phyloP scores from a whole-genome alignment of 441 rosid species.

The Populus hybrid region DNA sequence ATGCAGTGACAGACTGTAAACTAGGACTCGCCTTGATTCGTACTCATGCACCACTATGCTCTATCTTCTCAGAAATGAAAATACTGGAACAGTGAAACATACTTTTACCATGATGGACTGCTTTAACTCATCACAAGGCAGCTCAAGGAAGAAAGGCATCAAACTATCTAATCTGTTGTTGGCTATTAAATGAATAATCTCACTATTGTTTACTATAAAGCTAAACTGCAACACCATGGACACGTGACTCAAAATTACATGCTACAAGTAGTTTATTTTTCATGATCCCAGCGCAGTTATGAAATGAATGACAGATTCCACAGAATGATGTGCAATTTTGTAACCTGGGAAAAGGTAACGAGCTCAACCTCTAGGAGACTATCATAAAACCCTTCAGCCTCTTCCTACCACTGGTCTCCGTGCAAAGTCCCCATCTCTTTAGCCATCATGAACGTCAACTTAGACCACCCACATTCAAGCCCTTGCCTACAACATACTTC shows the following conservation, averaged over 20 bases:
- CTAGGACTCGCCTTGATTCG: not conserved
- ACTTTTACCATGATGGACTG: not conserved
- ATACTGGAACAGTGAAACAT: not conserved
- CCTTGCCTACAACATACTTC: slow-evolving; percentile 41
- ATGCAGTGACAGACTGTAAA: not conserved
- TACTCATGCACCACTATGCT: not conserved
- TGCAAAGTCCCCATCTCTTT: not conserved
- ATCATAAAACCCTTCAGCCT: not conserved
- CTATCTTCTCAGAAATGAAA: not conserved
- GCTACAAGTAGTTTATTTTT: not conserved
- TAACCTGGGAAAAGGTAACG: not conserved
- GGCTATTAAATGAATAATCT: not conserved
- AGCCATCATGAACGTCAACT: slow-evolving; percentile 23
- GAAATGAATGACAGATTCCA: not conserved
- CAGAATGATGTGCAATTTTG: not conserved
- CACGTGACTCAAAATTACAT: not conserved
- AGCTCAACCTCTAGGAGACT: not conserved
- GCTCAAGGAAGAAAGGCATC: not conserved
- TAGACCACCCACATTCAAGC: slow-evolving; percentile 37
- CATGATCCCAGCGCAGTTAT: not conserved
- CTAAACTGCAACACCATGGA: not conserved
- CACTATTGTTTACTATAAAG: not conserved
- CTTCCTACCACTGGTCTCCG: not conserved
- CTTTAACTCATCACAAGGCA: not conserved
- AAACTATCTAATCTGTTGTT: not conserved